Conservation (phyloP, 805 yeast species). For the Starmerella kuoi region DNA sequence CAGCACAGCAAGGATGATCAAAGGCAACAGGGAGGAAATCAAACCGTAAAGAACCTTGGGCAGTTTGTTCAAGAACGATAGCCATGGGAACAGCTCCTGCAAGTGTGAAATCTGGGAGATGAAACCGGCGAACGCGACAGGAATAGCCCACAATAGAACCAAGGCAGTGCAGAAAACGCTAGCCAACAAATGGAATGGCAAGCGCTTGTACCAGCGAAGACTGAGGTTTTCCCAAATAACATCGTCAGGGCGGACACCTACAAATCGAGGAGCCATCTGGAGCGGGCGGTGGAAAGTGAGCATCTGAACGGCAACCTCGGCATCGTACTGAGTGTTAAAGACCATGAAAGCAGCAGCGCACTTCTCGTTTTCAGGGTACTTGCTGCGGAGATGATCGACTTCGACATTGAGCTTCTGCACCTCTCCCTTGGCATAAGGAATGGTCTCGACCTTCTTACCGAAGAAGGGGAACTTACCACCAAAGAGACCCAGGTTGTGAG, state of each 20-base stretch:
- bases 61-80: slow-evolving; percentile 61
- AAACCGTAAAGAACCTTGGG: slow-evolving; percentile 65
- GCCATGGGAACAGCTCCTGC: slow-evolving; percentile 37
- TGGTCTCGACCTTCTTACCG: slow-evolving; percentile 77
- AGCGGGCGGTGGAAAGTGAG: slow-evolving; percentile 39
- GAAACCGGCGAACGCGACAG: slow-evolving; percentile 94
- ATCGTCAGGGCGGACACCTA: slow-evolving; percentile 69
- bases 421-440: slow-evolving; percentile 56
- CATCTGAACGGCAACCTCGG: slow-evolving; percentile 77
- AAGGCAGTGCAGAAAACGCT: slow-evolving; percentile 46
- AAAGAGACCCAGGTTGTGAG: slow-evolving; percentile 52
- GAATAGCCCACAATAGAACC: slow-evolving; percentile 88
- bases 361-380: slow-evolving; percentile 45
- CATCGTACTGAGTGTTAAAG: slow-evolving; percentile 73
- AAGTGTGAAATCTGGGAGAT: slow-evolving; percentile 72
- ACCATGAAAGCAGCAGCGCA: slow-evolving; percentile 74
- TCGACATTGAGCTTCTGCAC: slow-evolving; percentile 58
- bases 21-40: slow-evolving; percentile 78
- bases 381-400: slow-evolving; percentile 46
- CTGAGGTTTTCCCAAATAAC: slow-evolving; percentile 71
- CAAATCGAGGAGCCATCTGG: slow-evolving; percentile 37
- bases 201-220: slow-evolving; percentile 44
- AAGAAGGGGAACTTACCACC: slow-evolving; percentile 32
- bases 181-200: slow-evolving; percentile 46
- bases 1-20: slow-evolving; percentile 64